Evolutionary conservation across 805 yeast genomes (phyloP), one percentile per base, ranked within the genome.

Genomic region (Wickerhamomyces queroliae): DNA sequence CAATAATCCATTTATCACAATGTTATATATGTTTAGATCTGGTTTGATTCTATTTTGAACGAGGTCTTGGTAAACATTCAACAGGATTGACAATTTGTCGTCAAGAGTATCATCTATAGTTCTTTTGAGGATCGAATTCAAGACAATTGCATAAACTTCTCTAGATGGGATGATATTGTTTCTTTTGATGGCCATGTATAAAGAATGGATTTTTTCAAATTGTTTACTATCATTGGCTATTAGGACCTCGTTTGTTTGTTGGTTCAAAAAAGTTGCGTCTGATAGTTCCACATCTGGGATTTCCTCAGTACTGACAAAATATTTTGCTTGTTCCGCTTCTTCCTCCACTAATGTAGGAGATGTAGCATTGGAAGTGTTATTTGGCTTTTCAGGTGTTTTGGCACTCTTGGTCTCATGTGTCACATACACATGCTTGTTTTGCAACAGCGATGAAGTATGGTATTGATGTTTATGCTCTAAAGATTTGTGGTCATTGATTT

Each of bases 1-100:
- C 38, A 82, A 63, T 21, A 83, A 63, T 23, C 74, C 69, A 18
- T 62, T 59, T 34, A 83, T 62, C 5, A 74, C 70, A 3, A 74
- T 55, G 48, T 73, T 64, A 56, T 76, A 83, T 7, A 85, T 80
- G 16, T 63, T 64, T 31, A 56, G 50, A 20, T 71, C 66, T 15
- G 93, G 93, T 53, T 75, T 79, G 29, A 76, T 43, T 44, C 65
- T 67, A 46, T 69, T 66, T 19, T 72, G 53, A 28, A 83, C 64
- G 54, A 82, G 62, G 49, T 81, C 89, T 37, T 83, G 84, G 53
- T 83, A 83, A 26, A 81, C 78, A 17, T 77, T 80, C 46, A 83
- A 61, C 42, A 83, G 56, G 39, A 72, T 75, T 2, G 85, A 81
- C 55, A 83, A 65, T 53, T 72, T 74, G 34, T 70, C 72, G 54